phyloP scores from a whole-genome alignment of 2,329 filamentous ascomycete species.

The Neonectria punicea region DNA sequence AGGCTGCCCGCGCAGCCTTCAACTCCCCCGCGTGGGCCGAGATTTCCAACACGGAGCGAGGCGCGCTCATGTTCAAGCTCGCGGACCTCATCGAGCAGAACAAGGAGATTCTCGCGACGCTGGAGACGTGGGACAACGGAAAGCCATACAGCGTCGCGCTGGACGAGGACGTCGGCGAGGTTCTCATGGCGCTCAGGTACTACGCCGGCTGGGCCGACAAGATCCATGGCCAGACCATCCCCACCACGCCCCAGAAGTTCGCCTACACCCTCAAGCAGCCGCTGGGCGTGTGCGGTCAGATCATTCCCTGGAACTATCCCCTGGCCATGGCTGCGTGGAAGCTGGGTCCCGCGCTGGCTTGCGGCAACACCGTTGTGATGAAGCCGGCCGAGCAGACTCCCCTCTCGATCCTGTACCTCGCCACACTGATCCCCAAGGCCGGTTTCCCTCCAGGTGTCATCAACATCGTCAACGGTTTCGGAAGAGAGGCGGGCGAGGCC shows the following conservation, averaged over 20 bases:
- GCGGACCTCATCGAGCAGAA: slow-evolving; percentile 75
- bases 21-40: slow-evolving; percentile 18
- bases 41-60: slow-evolving; percentile 70
- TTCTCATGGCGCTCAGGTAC: slow-evolving; percentile 62
- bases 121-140: slow-evolving; percentile 84
- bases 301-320: slow-evolving; percentile 81
- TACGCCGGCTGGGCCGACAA: slow-evolving; percentile 80
- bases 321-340: slow-evolving; percentile 79
- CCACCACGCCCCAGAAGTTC: slow-evolving; percentile 70
- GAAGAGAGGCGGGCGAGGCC: slow-evolving; percentile 71
- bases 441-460: slow-evolving; percentile 79
- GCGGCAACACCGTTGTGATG: slow-evolving; percentile 68
- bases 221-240: slow-evolving; percentile 75
- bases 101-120: slow-evolving; percentile 55
- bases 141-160: slow-evolving; percentile 69
- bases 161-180: slow-evolving; percentile 67
- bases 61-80: slow-evolving; percentile 74
- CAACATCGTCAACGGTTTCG: slow-evolving; percentile 76
- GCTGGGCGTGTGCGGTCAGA: slow-evolving; percentile 74
- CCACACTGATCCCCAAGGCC: slow-evolving; percentile 71
- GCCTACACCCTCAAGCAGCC: slow-evolving; percentile 77
- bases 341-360: slow-evolving; percentile 72
- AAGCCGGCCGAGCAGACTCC: slow-evolving; percentile 73
- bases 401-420: slow-evolving; percentile 68
- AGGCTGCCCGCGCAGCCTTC: slow-evolving; percentile 70